These are phyloP conservation scores for Leishmania gerbilli DNA, from an alignment of 208 protist genomes.

Conservation along the genomic window DNA sequence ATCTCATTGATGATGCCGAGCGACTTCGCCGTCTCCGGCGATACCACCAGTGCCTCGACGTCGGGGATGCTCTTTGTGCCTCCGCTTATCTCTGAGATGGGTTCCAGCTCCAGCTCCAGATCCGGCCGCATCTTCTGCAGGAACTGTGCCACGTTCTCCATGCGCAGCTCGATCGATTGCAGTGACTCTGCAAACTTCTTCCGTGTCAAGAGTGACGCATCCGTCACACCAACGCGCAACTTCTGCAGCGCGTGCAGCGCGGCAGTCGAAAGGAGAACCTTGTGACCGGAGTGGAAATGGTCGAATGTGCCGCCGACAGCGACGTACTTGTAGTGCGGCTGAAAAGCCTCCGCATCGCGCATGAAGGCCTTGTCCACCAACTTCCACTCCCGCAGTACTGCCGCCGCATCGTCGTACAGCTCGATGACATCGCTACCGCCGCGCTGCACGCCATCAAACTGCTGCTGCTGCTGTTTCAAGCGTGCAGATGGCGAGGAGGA, in stretches of 20 bases:
- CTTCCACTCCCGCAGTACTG: slow-evolving; percentile 17
- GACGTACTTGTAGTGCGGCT: slow-evolving; percentile 68
- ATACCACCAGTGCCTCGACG: slow-evolving; percentile 78
- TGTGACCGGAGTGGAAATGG: slow-evolving; percentile 88
- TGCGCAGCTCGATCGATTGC: slow-evolving; percentile 68
- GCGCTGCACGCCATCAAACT: neutral
- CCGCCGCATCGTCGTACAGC: slow-evolving; percentile 23
- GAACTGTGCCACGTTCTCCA: slow-evolving; percentile 49
- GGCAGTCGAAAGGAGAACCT: slow-evolving; percentile 82
- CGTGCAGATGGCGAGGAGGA: neutral
- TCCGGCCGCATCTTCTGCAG: slow-evolving; percentile 55
- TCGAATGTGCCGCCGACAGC: slow-evolving; percentile 93
- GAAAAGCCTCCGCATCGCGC: slow-evolving; percentile 40
- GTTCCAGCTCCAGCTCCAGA: slow-evolving; percentile 60
- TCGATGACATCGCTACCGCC: neutral
- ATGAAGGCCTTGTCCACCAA: slow-evolving; percentile 19
- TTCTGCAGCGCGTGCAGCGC: slow-evolving; percentile 57
- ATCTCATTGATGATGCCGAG: slow-evolving; percentile 67
- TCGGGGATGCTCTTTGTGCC: slow-evolving; percentile 67
- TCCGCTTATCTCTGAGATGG: slow-evolving; percentile 68
- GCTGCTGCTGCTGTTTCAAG: neutral
- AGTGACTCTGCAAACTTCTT: slow-evolving; percentile 75
- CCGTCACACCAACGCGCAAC: slow-evolving; percentile 77
- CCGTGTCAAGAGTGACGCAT: slow-evolving; percentile 49
- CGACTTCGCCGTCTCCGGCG: slow-evolving; percentile 71